A percentile compares a stretch with the other conserved stretches of the same genome.
Evolutionary conservation across 2,329 filamentous ascomycete genomes (phyloP).

Genomic region (Phaeomoniella chlamydospora): DNA sequence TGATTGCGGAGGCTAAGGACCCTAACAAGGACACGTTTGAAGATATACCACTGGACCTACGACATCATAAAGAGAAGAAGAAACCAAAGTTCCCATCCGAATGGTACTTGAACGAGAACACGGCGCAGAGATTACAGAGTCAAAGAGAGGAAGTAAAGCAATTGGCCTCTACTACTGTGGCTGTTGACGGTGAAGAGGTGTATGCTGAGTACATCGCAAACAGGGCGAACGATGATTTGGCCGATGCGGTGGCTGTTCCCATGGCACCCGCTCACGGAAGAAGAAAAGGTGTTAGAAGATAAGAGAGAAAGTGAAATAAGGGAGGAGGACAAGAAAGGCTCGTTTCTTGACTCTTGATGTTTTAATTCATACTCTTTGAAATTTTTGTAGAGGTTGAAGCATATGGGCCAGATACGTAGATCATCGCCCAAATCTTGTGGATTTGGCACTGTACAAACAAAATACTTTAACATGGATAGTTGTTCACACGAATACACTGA

Average conservation of each 20-base stretch:
- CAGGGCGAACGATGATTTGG: no score
- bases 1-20: conserved; percentile 67
- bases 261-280: conserved; percentile 15
- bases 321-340: no score
- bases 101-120: conserved; percentile 66
- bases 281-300: conserved; percentile 3
- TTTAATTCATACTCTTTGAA: no score
- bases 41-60: conserved; percentile 77
- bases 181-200: conserved; percentile 35
- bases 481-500: no score
- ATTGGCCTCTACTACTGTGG: conserved; percentile 41
- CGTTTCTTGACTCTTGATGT: no score
- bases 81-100: conserved; percentile 61
- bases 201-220: conserved; percentile 11
- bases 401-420: no score
- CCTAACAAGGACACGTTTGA: conserved; percentile 66
- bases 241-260: conserved; percentile 17
- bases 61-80: conserved; percentile 61
- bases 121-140: conserved; percentile 34
- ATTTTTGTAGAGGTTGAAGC: no score
- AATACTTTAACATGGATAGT: no score
- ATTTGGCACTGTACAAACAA: no score
- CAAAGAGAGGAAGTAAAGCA: conserved; percentile 32
- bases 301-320: conserved; percentile 2
- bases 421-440: no score